Conservation (phyloP, 495 filamentous ascomycete species). For the Usnea hakonensis region DNA sequence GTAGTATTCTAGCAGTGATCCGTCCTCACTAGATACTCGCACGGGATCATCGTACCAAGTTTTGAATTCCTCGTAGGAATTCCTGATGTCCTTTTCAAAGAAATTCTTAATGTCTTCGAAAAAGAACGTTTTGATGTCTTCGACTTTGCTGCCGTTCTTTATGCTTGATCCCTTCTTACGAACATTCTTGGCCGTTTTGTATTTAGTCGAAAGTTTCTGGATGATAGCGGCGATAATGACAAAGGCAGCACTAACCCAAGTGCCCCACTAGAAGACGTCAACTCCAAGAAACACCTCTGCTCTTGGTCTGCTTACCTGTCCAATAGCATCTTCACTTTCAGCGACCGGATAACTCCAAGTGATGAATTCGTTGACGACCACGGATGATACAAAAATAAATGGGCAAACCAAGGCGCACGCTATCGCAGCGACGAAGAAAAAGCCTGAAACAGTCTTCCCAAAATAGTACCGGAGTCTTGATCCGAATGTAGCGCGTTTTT, state of each 20-base stretch:
- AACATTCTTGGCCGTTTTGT: neutral
- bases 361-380: conserved; percentile 1
- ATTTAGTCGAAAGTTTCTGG: neutral
- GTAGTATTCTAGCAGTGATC: too few relatives aligned
- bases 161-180: neutral
- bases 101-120: neutral
- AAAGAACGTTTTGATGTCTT: neutral
- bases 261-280: neutral
- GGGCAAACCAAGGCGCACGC: conserved; percentile 17
- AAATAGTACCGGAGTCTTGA: neutral
- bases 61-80: too few relatives aligned
- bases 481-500: neutral
- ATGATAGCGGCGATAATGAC: neutral
- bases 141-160: neutral
- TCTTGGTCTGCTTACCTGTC: neutral
- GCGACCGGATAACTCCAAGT: neutral
- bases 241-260: neutral
- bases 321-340: neutral
- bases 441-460: neutral
- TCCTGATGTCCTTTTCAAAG: too few relatives aligned
- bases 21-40: too few relatives aligned
- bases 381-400: conserved; percentile 19
- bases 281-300: neutral
- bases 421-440: conserved; percentile 20
- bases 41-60: too few relatives aligned